Evolutionary conservation across 2,329 filamentous ascomycete genomes (phyloP).

Genomic region (Chaetomium olivaceum): DNA sequence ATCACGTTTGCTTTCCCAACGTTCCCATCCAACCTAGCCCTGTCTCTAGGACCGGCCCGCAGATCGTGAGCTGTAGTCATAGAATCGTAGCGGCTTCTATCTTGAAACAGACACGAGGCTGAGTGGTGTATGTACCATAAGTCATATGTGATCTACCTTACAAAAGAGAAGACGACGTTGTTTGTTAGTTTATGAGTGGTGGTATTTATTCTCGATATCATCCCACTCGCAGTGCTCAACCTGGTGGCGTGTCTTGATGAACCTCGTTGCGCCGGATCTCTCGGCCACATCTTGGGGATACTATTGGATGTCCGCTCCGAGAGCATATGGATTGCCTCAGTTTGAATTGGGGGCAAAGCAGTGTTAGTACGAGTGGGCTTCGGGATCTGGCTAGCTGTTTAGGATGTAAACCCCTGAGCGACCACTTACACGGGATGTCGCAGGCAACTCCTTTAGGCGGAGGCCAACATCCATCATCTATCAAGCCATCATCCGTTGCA

Average conservation of each 20-base stretch:
- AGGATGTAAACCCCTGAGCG: neutral
- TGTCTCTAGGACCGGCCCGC: neutral
- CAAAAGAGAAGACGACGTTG: neutral
- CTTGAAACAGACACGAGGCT: neutral
- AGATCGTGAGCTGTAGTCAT: neutral
- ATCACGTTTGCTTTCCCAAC: conserved; percentile 17
- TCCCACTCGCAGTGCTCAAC: conserved; percentile 47
- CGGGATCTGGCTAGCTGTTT: conserved; percentile 4
- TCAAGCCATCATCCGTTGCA: neutral
- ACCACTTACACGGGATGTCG: conserved; percentile 41
- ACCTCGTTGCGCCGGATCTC: conserved; percentile 48
- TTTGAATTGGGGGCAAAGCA: conserved; percentile 56
- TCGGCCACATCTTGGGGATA: conserved; percentile 52
- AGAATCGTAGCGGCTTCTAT: neutral
- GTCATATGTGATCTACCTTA: neutral
- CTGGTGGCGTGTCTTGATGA: conserved; percentile 47
- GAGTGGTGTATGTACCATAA: neutral
- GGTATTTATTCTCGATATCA: conserved; percentile 33
- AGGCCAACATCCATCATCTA: too few relatives aligned
- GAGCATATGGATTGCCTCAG: conserved; percentile 55
- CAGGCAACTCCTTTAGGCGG: conserved; percentile 36
- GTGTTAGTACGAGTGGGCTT: conserved; percentile 57
- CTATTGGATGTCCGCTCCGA: conserved; percentile 49
- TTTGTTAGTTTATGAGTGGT: neutral
- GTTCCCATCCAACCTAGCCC: neutral